Evolutionary conservation across 73 alveolate genomes (phyloP).

Genomic region (Paraurostyla sp.): DNA sequence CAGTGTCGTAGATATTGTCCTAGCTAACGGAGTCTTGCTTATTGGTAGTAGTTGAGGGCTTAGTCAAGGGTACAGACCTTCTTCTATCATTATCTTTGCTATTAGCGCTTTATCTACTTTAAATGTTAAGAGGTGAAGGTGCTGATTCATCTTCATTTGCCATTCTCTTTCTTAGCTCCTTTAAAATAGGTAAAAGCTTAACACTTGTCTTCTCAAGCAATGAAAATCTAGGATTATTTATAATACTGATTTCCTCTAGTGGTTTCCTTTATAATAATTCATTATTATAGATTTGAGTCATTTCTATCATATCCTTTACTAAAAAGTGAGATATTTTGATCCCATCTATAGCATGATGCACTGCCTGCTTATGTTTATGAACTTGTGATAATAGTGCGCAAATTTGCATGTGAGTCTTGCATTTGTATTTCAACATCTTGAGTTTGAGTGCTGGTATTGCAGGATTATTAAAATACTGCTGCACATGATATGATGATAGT

Average conservation of each 20-base stretch:
- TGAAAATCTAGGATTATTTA: constrained; percentile 7
- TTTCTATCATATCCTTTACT: constrained; percentile 52
- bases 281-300: constrained; percentile 22
- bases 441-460: constrained; percentile 40
- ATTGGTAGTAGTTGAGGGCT: background rate
- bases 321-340: constrained; percentile 71
- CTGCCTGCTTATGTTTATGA: constrained; percentile 75
- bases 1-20: background rate
- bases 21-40: background rate
- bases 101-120: background rate
- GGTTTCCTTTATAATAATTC: constrained; percentile 29
- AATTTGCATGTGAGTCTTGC: constrained; percentile 71
- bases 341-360: constrained; percentile 63
- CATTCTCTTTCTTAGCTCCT: constrained; percentile 47
- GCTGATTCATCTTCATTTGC: constrained; percentile 53
- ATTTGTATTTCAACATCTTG: constrained; percentile 54
- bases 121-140: background rate
- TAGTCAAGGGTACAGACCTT: background rate
- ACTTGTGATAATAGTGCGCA: constrained; percentile 79
- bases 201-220: constrained; percentile 59
- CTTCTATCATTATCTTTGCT: background rate
- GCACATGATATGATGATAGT: background rate
- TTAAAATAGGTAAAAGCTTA: constrained; percentile 58
- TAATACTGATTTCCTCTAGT: constrained; percentile 35
- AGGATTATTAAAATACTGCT: constrained; percentile 50